phyloP scores from a whole-genome alignment of 179 eudicot species.

The Beta macrorhiza region DNA sequence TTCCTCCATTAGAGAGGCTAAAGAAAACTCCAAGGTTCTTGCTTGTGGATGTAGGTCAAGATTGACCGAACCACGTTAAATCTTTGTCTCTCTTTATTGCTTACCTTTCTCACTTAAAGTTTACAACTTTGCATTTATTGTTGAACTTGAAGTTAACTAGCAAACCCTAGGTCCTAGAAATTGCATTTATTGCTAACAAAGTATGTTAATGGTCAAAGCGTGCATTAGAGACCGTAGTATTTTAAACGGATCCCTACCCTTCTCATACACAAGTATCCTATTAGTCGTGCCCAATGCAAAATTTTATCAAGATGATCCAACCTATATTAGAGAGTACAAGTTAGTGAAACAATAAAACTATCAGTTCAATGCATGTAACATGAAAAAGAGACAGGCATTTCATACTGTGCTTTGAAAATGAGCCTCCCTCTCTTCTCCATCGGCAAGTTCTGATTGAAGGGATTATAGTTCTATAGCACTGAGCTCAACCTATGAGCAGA shows the following conservation, averaged over 20 bases:
- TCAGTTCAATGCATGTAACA: background rate
- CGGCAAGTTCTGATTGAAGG: slow-evolving; percentile 72
- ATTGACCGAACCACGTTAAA: no score
- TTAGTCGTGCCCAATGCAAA: slow-evolving; percentile 62
- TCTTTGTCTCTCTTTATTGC: no score
- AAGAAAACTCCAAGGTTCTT: no score
- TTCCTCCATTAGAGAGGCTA: no score
- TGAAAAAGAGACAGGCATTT: slow-evolving; percentile 6
- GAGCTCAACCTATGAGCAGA: slow-evolving; percentile 56
- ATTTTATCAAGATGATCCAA: slow-evolving; percentile 81
- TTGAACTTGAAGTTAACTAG: no score
- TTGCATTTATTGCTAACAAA: no score
- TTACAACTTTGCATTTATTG: no score
- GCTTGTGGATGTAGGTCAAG: no score
- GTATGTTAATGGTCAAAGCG: no score
- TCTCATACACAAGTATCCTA: slow-evolving; percentile 80
- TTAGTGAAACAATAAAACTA: slow-evolving; percentile 10
- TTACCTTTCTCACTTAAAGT: no score
- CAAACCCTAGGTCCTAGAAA: no score
- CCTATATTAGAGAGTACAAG: slow-evolving; percentile 35
- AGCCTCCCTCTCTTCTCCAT: slow-evolving; percentile 79
- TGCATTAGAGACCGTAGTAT: background rate
- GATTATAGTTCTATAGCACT: slow-evolving; percentile 69
- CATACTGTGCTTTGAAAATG: slow-evolving; percentile 89
- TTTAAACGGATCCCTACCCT: slow-evolving; percentile 43